These are phyloP conservation scores for Oryza glumipatula DNA, from an alignment of 176 grass and related monocot species.

Conservation along the genomic window DNA sequence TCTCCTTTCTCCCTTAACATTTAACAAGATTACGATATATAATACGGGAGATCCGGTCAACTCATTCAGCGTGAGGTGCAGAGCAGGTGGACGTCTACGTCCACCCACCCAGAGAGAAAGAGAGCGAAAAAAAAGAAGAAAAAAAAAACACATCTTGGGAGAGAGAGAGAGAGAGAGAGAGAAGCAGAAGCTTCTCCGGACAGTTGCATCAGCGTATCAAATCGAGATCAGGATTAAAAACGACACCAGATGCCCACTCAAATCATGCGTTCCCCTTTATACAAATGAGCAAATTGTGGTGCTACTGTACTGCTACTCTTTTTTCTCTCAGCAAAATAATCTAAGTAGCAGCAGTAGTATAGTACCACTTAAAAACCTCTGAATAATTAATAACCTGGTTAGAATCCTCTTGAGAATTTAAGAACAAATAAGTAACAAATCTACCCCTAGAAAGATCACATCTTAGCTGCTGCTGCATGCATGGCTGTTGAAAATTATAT, in stretches of 20 bases:
- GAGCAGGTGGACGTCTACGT: constrained; percentile 29
- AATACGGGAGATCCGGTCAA: background rate
- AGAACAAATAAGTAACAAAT: constrained; percentile 23
- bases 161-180: background rate
- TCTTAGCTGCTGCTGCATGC: background rate
- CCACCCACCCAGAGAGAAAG: background rate
- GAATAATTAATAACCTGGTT: constrained; percentile 9
- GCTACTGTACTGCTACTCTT: background rate
- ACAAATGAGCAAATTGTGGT: constrained; percentile 30
- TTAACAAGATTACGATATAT: background rate
- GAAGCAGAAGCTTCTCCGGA: background rate
- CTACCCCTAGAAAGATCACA: constrained; percentile 19
- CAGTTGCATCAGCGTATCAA: constrained; percentile 37
- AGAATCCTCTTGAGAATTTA: background rate
- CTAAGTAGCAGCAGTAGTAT: background rate
- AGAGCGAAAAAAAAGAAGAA: no score
- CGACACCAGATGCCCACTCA: constrained; percentile 45
- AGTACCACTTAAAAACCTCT: constrained; percentile 6
- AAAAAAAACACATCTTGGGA: background rate
- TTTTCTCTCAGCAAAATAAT: background rate
- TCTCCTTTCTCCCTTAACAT: background rate
- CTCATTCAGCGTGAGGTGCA: constrained; percentile 3
- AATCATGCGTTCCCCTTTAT: constrained; percentile 25
- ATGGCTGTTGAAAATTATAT: background rate
- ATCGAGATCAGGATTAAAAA: constrained; percentile 40